A percentile compares a stretch with the other conserved stretches of the same genome.
phyloP scores from a whole-genome alignment of 2,329 filamentous ascomycete species.

The Trichoderma atrobrunneum region DNA sequence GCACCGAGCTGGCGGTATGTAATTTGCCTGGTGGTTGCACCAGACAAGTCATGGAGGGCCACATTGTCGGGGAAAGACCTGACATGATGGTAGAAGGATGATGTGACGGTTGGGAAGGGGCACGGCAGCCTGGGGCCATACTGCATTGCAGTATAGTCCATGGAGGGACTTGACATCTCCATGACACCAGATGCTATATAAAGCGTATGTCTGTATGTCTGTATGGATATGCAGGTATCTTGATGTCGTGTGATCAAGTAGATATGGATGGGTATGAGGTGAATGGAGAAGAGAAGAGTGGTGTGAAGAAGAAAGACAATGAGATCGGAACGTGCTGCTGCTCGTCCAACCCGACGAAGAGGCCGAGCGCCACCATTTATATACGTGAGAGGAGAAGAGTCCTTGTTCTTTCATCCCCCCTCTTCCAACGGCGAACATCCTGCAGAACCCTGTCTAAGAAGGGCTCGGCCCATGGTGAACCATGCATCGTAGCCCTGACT shows the following conservation, averaged over 20 bases:
- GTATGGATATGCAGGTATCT: not conserved
- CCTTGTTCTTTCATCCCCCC: not conserved
- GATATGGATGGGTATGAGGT: not conserved
- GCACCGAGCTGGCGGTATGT: slow-evolving; percentile 46
- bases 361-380: slow-evolving; percentile 11
- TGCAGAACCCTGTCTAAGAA: not conserved
- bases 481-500: slow-evolving; percentile 16
- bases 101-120: slow-evolving; percentile 40
- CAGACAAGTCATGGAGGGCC: slow-evolving; percentile 40
- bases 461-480: not conserved
- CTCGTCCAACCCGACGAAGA: slow-evolving; percentile 12
- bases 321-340: not conserved
- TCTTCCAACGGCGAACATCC: not conserved
- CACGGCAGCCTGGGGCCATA: slow-evolving; percentile 22
- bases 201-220: not conserved
- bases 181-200: not conserved
- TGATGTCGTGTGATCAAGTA: not conserved
- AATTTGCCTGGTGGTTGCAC: slow-evolving; percentile 31
- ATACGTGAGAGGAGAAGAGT: not conserved
- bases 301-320: not conserved
- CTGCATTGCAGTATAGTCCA: slow-evolving; percentile 14
- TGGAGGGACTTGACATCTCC: slow-evolving; percentile 22
- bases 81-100: slow-evolving; percentile 40
- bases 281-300: not conserved
- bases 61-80: slow-evolving; percentile 35